Base-by-base conservation (phyloP, 768 basidiomycete genomes). In the Rhodotorula diobovata region DNA sequence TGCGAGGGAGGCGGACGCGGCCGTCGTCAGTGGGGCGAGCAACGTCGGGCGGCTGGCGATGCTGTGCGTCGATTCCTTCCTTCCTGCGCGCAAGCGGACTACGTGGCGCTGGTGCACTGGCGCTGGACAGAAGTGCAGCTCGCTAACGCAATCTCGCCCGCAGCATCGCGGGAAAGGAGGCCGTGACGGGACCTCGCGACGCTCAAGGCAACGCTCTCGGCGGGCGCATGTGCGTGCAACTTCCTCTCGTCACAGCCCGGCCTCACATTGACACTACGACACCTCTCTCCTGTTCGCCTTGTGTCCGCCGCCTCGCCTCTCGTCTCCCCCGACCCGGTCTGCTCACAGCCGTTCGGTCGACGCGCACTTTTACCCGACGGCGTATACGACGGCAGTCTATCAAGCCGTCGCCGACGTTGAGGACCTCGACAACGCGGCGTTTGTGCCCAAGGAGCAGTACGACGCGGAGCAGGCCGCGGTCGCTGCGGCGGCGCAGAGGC, bases 1-100 rank as follows among this genome's bases (percentile, higher is more conserved):
- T 2, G 66, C 70, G 18, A 35, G 48, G 39, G 57, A 63, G n/a
- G 66, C 41, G n/a, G 70, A 71, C 43, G 70, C 70, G n/a, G 53
- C 66, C 12, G 61, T 71, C 32, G 63, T 71, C 2, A 71, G 70
- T 35, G 70, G 61, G 21, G 39, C 66, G 65, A 71, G 70, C 35
- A 71, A 71, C n/a, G 51, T 71, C 23, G 70, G 70, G 21, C 12
- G 70, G n/a, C 34, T 71, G 43, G 70, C 70, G 11, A 71, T 71
- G 70, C 43, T 71, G 70, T 66, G 53, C 57, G 68, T 70, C 12
- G n/a, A 39, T 45, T 41, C 41, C 30, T 35, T 34, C n/a, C 41
- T 34, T 12, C 9, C 51, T 25, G 41, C n/a, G 16, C 48, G 25
- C 23, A n/a, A n/a, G n/a, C n/a, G n/a, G n/a, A n/a, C n/a, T n/a